These are phyloP conservation scores for Colletotrichum siamense DNA, from an alignment of 2,329 filamentous ascomycete genomes.

Conservation along the genomic window DNA sequence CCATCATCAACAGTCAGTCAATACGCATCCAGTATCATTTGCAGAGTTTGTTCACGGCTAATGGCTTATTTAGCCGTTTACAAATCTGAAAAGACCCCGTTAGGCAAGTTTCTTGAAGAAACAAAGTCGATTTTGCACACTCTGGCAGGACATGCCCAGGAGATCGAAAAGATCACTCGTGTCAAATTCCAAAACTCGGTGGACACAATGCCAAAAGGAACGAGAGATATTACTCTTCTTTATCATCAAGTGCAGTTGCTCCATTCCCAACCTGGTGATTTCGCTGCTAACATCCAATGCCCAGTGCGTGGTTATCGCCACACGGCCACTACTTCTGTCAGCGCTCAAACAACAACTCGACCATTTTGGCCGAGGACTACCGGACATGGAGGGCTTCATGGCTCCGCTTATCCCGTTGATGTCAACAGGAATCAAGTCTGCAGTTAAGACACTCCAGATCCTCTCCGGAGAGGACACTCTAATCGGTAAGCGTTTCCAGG, in stretches of 20 bases:
- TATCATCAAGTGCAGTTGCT: conserved; percentile 40
- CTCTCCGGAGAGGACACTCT: conserved; percentile 33
- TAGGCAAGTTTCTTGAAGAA: conserved; percentile 36
- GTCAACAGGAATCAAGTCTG: conserved; percentile 45
- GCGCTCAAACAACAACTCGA: conserved; percentile 42
- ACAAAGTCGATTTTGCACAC: conserved; percentile 40
- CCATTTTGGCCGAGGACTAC: conserved; percentile 24
- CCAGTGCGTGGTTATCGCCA: conserved; percentile 44
- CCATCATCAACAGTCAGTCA: conserved; percentile 38
- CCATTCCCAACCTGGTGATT: background rate
- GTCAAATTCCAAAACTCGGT: conserved; percentile 36
- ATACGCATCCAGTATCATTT: background rate
- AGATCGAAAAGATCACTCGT: conserved; percentile 41
- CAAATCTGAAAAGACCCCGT: conserved; percentile 36
- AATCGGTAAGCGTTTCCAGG: conserved; percentile 30
- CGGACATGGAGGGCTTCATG: conserved; percentile 37
- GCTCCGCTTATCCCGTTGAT: conserved; percentile 36
- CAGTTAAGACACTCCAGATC: conserved; percentile 43
- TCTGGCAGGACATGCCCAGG: conserved; percentile 40
- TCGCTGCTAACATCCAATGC: background rate
- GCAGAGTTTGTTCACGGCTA: rapidly evolving
- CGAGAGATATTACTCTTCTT: conserved; percentile 39
- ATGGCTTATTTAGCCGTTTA: conserved; percentile 35
- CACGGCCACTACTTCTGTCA: conserved; percentile 41
- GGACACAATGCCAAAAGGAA: conserved; percentile 37